Conservation (phyloP, 2,329 filamentous ascomycete genomes). For the Colletotrichum karsti region DNA sequence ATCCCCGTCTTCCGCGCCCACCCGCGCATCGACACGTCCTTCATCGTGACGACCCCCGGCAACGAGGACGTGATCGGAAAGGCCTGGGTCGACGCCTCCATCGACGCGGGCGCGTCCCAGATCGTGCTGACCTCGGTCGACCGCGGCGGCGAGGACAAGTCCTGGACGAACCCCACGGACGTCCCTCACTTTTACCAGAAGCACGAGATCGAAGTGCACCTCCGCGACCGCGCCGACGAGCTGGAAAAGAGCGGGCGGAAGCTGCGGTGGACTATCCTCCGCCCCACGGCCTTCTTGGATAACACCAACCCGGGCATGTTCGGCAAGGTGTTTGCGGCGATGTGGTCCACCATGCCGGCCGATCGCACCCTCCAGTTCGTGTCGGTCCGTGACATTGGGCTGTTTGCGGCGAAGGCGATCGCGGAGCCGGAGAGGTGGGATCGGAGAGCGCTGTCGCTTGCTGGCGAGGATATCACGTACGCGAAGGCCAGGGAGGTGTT, state of each 20-base stretch:
- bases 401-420: constrained; percentile 30
- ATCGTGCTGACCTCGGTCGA: constrained; percentile 42
- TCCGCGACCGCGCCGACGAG: constrained; percentile 26
- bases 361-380: constrained; percentile 36
- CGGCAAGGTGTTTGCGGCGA: constrained; percentile 35
- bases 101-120: constrained; percentile 52
- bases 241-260: neutral
- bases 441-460: constrained; percentile 24
- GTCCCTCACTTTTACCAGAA: constrained; percentile 35
- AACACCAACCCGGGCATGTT: constrained; percentile 37
- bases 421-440: constrained; percentile 28
- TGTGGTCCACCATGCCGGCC: constrained; percentile 35
- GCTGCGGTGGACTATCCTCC: constrained; percentile 34
- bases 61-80: constrained; percentile 35
- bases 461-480: constrained; percentile 30
- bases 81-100: constrained; percentile 35
- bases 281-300: constrained; percentile 39
- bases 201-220: constrained; percentile 29
- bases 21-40: constrained; percentile 33
- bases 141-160: constrained; percentile 34
- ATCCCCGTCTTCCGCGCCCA: constrained; percentile 31
- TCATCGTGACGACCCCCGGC: constrained; percentile 37
- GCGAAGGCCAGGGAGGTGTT: constrained; percentile 21
- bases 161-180: constrained; percentile 33
- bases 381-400: constrained; percentile 36